Base-by-base conservation (phyloP, 768 basidiomycete species). In the Lyophyllum decastes region DNA sequence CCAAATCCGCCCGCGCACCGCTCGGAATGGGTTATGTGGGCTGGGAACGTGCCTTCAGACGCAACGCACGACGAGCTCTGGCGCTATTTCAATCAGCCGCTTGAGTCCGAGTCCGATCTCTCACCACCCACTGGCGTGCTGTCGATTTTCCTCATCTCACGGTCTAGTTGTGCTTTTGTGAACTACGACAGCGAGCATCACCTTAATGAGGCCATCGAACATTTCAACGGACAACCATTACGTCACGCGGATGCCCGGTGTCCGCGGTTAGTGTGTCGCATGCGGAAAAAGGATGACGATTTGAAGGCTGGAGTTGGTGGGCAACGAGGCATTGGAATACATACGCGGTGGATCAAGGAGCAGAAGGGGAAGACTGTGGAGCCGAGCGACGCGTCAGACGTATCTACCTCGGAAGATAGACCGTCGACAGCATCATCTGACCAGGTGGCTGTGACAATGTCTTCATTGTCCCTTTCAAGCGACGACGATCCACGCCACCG, bases 11-110 rank as follows among this genome's bases (percentile, higher is more conserved):
- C 89, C 12, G 74, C 84, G 11, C 80, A 90, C 52, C 83, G 92
- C 14, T 92, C 92, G 7, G 92, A 93, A 57, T 95, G 90, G 92
- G 94, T 94, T 1, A 93, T 95, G 92, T 97, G 95, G 95, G 88
- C 87, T 12, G 95, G 95, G 10, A 98, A 98, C 67, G 89, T 97
- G 2, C 92, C 92, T 2, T 80, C 81, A 5, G 92, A 95, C 65
- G 86, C 92, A 16, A 85, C 84, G 2, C 83, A 93, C 58, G 88
- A 93, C 62, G 95, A 97, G 66, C 77, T 97, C 4, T 91, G 88
- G 89, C 77, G 77, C 7, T 95, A 95, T 70, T 95, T 98, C 75
- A 87, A 81, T 60, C 70, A 63, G 41, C 58, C 67, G 9, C 66
- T 54, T 4, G 58, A 66, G 17, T 34, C 22, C 14, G 54, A 17